Conservation (phyloP, 1,284 basidiomycete genomes). For the Fomitopsis betulina region DNA sequence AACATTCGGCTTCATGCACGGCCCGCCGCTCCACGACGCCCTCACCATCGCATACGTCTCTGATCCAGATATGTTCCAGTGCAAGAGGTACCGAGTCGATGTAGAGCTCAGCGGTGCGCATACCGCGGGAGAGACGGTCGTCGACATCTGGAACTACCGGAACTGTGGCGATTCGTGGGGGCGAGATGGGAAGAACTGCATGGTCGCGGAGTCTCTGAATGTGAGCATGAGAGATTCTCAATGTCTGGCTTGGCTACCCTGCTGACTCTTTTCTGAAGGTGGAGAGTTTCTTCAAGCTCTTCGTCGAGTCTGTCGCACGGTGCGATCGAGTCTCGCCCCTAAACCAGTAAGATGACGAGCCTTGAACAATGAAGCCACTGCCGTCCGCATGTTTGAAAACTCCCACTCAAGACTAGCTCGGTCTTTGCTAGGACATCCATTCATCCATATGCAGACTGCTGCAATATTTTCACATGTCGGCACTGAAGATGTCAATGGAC, state of each 20-base stretch:
- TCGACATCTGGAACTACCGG: constrained; percentile 66
- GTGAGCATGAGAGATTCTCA: constrained; percentile 36
- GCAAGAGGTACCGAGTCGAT: constrained; percentile 66
- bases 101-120: constrained; percentile 63
- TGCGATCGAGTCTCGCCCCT: constrained; percentile 60
- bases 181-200: constrained; percentile 63
- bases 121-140: constrained; percentile 70
- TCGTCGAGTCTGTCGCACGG: constrained; percentile 52
- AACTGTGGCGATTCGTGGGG: constrained; percentile 62
- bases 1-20: constrained; percentile 68
- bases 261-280: constrained; percentile 37
- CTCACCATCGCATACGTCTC: constrained; percentile 73
- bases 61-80: constrained; percentile 56
- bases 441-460: not conserved
- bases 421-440: too few relatives aligned
- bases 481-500: constrained; percentile 30
- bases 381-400: too few relatives aligned
- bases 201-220: constrained; percentile 61
- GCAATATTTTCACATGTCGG: constrained; percentile 14
- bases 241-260: not conserved
- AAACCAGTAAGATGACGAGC: constrained; percentile 25
- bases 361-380: not conserved
- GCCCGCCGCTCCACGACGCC: constrained; percentile 82
- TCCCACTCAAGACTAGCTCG: too few relatives aligned
- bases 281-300: constrained; percentile 56